Evolutionary conservation across 73 alveolate genomes (phyloP).

Genomic region (Symbiodinium pilosum): DNA sequence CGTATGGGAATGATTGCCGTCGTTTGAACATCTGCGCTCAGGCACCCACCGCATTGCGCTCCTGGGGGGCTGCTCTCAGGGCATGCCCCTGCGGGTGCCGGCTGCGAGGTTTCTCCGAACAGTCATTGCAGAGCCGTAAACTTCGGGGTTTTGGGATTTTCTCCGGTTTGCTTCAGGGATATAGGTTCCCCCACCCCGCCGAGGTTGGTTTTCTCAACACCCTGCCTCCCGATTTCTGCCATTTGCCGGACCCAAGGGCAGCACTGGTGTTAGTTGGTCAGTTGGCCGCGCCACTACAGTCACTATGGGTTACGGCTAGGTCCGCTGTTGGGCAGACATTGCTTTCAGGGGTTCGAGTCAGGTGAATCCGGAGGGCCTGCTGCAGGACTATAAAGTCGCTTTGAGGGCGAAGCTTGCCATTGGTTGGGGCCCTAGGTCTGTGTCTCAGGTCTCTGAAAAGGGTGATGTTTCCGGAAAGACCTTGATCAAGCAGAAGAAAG

Average conservation of each 20-base stretch:
- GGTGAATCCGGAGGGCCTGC: too few species aligned
- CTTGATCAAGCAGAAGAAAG: too few species aligned
- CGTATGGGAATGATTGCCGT: background rate
- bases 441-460: too few species aligned
- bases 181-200: background rate
- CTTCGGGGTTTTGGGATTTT: background rate
- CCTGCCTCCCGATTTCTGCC: background rate
- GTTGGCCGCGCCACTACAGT: conserved; percentile 9
- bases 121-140: background rate
- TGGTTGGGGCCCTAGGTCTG: too few species aligned
- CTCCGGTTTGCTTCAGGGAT: background rate
- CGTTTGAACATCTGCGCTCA: background rate
- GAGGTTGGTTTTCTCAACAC: background rate
- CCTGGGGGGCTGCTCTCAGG: background rate
- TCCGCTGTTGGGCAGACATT: too few species aligned
- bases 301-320: background rate
- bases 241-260: background rate
- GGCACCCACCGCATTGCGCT: background rate
- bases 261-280: background rate
- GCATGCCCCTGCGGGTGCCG: conserved; percentile 33
- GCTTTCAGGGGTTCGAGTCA: too few species aligned
- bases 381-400: too few species aligned
- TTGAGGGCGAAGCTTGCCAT: too few species aligned
- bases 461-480: too few species aligned
- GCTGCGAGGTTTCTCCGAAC: background rate